Base-by-base conservation (phyloP, 768 basidiomycete species). In the Suillus lakei region DNA sequence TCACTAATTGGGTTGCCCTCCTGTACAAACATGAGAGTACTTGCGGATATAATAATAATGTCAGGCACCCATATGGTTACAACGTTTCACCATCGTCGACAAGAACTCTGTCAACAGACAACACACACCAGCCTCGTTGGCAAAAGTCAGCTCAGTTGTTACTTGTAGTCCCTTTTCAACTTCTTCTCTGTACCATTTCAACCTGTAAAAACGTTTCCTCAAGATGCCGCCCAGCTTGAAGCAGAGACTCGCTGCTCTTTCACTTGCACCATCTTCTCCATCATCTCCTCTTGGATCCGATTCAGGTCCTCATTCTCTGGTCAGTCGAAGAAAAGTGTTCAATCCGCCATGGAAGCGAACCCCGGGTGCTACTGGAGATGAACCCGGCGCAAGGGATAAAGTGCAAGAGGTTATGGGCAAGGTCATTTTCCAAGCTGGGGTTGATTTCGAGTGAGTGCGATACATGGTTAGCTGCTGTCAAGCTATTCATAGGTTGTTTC, bases 351-450 rank as follows among this genome's bases (percentile, higher is more conserved):
- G 89, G 85, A 88, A 81, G 69, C 79, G 80, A 58, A 73, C 68
- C 58, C 76, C 73, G 41, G 69, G 68, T 46, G 70, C 66, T 4
- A 68, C 68, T 60, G 70, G 66, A 64, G 62, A 70, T 61, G 74
- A 73, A 65, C 73, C 74, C 60, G 70, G 68, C 70, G 76, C 66
- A 8, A 70, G 72, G 53, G 83, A 86, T 51, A 80, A 78, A 66
- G 76, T 92, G 15, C 88, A 91, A 67, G 85, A 88, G 18, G 84
- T 91, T 34, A 85, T 95, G 81, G 73, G 79, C 44, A 87, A 81
- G 74, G 82, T 95, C 79, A 93, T 95, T 53, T 94, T 91, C 70
- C 93, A 94, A 74, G 94, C 94, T 51, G 94, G 94, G 2, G 91
- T 94, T 64, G 94, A 96, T 78, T 95, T 88, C 68, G 93, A 95